Evolutionary conservation across 78 protist species (phyloP), one percentile per base, ranked within the genome.

Genomic region (Dictyostelium purpureum): DNA sequence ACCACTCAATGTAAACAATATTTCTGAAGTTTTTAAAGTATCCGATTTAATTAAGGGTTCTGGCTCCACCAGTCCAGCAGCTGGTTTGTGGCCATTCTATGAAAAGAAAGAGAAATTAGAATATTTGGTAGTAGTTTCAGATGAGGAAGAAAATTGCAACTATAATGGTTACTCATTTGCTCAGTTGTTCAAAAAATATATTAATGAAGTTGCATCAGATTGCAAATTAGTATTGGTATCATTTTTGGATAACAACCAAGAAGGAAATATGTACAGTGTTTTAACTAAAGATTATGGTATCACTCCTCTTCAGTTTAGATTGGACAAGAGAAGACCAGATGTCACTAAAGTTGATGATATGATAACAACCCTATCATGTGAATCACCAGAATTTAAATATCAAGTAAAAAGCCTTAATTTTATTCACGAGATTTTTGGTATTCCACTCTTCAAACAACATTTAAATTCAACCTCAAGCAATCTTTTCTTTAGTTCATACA

Each of bases 181-280:
- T 12, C 45, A 74, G n/a, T 31, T 88, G 3, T 88, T 52, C 70
- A n/a, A 61, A 19, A 61, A 76, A 35, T 88, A 88, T 40, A 9
- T 78, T 2, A n/a, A 28, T 18, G 67, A 88, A 33, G 87, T 88
- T 12, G 45, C 89, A 40, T 87, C 94, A 35, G 40, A 88, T 47
- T 78, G 89, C 37, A 75, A 77, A 43, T 43, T 88, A 21, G 94
- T 88, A 31, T 88, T 88, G n/a, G 79, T 88, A 9, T 88, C 94
- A n/a, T 88, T 88, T 67, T 33, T 88, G 1, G 54, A 69, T 33
- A 37, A n/a, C 1, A 28, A 45, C 14, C 42, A 87, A 28, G 83
- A 75, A 28, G 59, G 66, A 7, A 11, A 51, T 18, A 51, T 78
- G 77, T 38, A 21, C 2, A 28, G 26, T 1, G 52, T 33, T 1